Evolutionary conservation across 23 red algal genomes (phyloP).

Genomic region (Gracilaria vermiculophylla): DNA sequence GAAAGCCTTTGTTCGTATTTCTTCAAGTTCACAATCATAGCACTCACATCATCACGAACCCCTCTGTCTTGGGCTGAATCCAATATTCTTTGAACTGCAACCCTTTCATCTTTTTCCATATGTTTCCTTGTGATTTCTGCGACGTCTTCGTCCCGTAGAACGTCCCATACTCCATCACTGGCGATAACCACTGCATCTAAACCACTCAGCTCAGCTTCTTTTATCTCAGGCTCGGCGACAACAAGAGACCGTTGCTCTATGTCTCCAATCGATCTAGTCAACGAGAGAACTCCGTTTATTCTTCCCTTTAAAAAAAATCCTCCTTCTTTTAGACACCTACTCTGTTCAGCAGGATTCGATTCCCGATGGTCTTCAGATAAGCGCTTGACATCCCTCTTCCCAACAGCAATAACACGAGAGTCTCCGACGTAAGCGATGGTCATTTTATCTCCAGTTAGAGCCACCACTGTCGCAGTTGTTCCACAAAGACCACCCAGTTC

Average conservation of each 20-base stretch:
- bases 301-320: constrained; percentile 65
- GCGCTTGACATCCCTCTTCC: constrained; percentile 27
- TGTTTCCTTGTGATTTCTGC: constrained; percentile 12
- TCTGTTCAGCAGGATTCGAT: constrained; percentile 52
- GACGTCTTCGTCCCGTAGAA: constrained; percentile 75
- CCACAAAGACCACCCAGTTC: constrained; percentile 22
- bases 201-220: constrained; percentile 25
- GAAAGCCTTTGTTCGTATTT: constrained; percentile 8
- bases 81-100: constrained; percentile 33
- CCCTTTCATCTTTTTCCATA: background rate
- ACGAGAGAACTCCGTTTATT: constrained; percentile 86
- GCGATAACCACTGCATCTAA: constrained; percentile 85
- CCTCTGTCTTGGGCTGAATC: constrained; percentile 12
- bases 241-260: constrained; percentile 75
- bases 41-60: constrained; percentile 46
- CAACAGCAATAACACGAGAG: constrained; percentile 34
- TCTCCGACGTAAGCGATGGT: constrained; percentile 57
- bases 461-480: constrained; percentile 57
- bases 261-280: constrained; percentile 90
- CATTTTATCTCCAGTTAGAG: constrained; percentile 25
- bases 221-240: constrained; percentile 74
- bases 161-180: constrained; percentile 91
- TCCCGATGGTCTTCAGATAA: constrained; percentile 84
- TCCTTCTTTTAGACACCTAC: constrained; percentile 60
- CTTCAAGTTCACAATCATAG: constrained; percentile 44